Conservation (phyloP, 306 rosid genomes). For the Glycine tomentella region DNA sequence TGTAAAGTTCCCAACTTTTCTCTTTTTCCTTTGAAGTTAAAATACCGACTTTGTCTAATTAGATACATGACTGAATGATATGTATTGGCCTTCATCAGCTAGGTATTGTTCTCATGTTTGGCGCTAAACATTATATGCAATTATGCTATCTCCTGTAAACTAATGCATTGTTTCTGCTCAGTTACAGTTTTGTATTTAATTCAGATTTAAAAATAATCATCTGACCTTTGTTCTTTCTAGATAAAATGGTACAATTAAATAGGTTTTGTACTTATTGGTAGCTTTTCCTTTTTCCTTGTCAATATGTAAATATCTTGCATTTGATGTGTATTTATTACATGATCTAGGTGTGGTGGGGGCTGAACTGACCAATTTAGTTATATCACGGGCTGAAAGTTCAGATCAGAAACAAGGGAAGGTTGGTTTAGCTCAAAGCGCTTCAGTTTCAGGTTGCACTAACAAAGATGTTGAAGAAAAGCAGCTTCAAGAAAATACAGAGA, state of each 20-base stretch:
- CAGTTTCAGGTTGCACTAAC: conserved; percentile 40
- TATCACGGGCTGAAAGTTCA: conserved; percentile 32
- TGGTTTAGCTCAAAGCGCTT: conserved; percentile 44
- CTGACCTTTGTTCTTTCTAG: conserved; percentile 13
- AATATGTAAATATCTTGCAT: conserved; percentile 40
- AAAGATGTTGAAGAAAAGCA: conserved; percentile 40
- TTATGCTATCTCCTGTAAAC: conserved; percentile 21
- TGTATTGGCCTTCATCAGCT: conserved; percentile 8
- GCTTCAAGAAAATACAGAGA: conserved; percentile 43
- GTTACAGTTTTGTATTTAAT: background rate
- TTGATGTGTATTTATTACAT: conserved; percentile 33
- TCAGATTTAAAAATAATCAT: conserved; percentile 10
- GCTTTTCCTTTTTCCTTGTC: conserved; percentile 28
- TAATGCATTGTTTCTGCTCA: background rate
- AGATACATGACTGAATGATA: background rate
- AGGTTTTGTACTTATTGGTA: background rate
- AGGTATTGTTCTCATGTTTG: conserved; percentile 18
- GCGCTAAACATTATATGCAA: background rate
- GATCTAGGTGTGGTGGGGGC: conserved; percentile 43
- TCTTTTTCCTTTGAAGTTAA: conserved; percentile 26
- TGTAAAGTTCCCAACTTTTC: conserved; percentile 51
- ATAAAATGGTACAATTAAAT: background rate
- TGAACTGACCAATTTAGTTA: conserved; percentile 46
- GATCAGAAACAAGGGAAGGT: conserved; percentile 51
- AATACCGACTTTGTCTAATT: background rate